These are phyloP conservation scores for Turnera subulata DNA, from an alignment of 345 rosid species.

Conservation along the genomic window DNA sequence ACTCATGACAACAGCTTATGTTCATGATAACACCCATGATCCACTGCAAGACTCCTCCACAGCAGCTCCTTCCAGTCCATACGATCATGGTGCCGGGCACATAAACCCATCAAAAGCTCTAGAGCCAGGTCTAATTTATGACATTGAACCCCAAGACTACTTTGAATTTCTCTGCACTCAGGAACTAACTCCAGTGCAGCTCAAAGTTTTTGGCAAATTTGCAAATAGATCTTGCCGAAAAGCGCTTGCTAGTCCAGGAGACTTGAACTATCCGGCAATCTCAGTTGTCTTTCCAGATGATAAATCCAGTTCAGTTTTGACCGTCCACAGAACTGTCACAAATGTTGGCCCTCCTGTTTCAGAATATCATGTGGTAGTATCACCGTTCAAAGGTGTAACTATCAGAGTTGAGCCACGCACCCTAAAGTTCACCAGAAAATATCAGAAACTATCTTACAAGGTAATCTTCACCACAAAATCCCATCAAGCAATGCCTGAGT, in stretches of 20 bases:
- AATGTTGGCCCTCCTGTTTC: constrained; percentile 73
- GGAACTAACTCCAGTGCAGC: constrained; percentile 46
- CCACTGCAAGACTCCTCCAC: constrained; percentile 63
- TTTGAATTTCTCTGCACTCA: constrained; percentile 88
- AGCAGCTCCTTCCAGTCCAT: constrained; percentile 51
- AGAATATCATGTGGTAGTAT: constrained; percentile 51
- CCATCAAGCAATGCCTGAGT: constrained; percentile 54
- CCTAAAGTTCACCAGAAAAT: constrained; percentile 56
- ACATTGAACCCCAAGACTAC: constrained; percentile 71
- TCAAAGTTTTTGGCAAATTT: constrained; percentile 58
- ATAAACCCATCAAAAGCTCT: constrained; percentile 71
- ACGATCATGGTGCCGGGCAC: constrained; percentile 86
- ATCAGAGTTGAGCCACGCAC: constrained; percentile 48
- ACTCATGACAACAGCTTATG: constrained; percentile 89
- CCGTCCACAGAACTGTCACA: constrained; percentile 61
- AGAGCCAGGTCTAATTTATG: constrained; percentile 83
- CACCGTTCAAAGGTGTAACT: constrained; percentile 61
- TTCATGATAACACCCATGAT: constrained; percentile 61
- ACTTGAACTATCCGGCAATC: constrained; percentile 87
- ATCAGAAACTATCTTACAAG: constrained; percentile 71
- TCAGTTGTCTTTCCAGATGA: constrained; percentile 67
- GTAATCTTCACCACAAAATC: constrained; percentile 49
- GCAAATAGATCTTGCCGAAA: constrained; percentile 64
- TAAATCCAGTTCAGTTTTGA: constrained; percentile 27
- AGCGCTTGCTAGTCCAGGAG: constrained; percentile 51